Evolutionary conservation across 768 basidiomycete species (phyloP).

Genomic region (Termitomyces sp.): DNA sequence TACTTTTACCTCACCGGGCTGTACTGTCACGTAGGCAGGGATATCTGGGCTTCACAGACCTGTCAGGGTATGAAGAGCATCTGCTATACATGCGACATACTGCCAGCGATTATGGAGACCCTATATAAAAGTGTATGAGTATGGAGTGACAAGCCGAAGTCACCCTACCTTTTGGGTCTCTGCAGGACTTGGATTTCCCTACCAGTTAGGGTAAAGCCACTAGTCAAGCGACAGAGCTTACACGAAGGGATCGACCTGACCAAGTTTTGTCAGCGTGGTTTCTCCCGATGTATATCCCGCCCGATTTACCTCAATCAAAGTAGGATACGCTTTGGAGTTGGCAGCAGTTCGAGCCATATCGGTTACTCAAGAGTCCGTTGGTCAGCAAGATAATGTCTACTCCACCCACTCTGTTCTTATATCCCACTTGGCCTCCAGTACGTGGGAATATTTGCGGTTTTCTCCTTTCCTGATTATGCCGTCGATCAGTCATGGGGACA

Average conservation of each 20-base stretch:
- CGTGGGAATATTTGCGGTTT: neutral
- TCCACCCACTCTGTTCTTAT: neutral
- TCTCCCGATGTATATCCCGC: neutral
- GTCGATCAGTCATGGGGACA: neutral
- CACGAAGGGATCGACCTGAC: conserved; percentile 66
- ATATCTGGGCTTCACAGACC: conserved; percentile 48
- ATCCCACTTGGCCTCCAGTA: neutral
- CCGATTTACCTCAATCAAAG: conserved; percentile 44
- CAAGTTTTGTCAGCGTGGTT: neutral
- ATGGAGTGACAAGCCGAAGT: neutral
- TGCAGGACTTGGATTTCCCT: conserved; percentile 23
- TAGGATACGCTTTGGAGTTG: conserved; percentile 57
- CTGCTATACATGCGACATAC: conserved; percentile 31
- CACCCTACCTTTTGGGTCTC: conserved; percentile 50
- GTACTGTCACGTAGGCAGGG: conserved; percentile 53
- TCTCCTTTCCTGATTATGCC: neutral
- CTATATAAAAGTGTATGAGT: conserved; percentile 22
- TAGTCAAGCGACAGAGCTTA: conserved; percentile 24
- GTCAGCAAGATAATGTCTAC: neutral
- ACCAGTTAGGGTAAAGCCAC: neutral
- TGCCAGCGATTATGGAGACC: conserved; percentile 72
- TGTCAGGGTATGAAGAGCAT: neutral
- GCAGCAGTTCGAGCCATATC: conserved; percentile 31
- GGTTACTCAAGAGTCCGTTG: neutral
- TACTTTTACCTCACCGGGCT: conserved; percentile 46